These are phyloP conservation scores for Tulasnella sp. DNA, from an alignment of 768 basidiomycete genomes.

Conservation along the genomic window DNA sequence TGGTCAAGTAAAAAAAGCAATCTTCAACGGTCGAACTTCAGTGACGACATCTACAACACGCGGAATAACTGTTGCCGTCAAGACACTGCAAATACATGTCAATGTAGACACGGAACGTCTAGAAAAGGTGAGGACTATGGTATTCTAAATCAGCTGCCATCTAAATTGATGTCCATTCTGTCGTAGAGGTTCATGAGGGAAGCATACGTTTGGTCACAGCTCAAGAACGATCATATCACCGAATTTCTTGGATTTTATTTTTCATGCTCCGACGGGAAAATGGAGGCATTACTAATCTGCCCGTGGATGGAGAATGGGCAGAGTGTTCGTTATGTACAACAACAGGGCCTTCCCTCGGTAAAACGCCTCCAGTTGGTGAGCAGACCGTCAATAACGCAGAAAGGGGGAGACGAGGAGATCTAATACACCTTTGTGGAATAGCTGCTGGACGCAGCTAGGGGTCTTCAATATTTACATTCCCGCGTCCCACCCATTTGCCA, in stretches of 20 bases:
- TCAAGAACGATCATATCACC: background rate
- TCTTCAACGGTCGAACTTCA: background rate
- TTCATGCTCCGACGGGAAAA: background rate
- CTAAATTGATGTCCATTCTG: background rate
- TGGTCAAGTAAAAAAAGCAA: background rate
- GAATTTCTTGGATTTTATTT: background rate
- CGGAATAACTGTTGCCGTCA: background rate
- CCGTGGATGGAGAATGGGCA: background rate
- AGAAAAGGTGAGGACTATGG: background rate
- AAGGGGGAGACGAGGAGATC: too few relatives aligned
- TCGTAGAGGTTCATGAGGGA: background rate
- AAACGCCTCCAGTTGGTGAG: background rate
- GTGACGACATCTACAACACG: background rate
- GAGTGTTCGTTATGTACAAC: background rate
- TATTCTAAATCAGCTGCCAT: background rate
- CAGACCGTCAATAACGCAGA: background rate
- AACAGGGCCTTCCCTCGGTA: background rate
- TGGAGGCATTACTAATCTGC: background rate
- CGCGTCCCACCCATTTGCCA: conserved; percentile 3
- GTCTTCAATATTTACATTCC: background rate
- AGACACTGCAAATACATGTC: background rate
- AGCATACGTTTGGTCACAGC: background rate
- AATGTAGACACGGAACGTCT: background rate
- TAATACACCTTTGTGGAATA: background rate
- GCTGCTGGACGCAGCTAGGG: background rate